These are phyloP conservation scores for Aotearoamyces nothofagi DNA, from an alignment of 2,329 filamentous ascomycete genomes.

Conservation along the genomic window DNA sequence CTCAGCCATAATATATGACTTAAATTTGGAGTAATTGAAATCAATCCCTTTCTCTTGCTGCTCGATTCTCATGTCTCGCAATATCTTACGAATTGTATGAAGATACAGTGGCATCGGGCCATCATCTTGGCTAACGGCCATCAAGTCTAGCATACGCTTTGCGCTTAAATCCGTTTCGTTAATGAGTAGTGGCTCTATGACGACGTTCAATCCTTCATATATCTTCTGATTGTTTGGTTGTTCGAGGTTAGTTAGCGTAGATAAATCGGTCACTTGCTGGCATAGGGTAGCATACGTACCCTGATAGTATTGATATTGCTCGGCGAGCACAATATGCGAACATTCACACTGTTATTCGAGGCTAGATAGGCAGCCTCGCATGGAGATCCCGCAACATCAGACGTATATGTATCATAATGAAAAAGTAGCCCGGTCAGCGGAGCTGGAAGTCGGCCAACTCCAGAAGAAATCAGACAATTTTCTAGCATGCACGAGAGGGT, in stretches of 20 bases:
- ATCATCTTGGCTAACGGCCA: constrained; percentile 29
- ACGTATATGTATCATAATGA: constrained; percentile 35
- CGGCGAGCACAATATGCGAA: constrained; percentile 34
- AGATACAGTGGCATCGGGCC: constrained; percentile 33
- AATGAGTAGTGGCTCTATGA: constrained; percentile 29
- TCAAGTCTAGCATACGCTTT: constrained; percentile 35
- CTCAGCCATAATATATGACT: constrained; percentile 14
- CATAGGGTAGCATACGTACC: constrained; percentile 7
- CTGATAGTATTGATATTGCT: constrained; percentile 28
- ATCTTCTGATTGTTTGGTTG: no score
- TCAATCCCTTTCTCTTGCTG: constrained; percentile 17
- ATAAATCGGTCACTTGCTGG: no score
- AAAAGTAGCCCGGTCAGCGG: constrained; percentile 39
- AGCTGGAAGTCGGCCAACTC: constrained; percentile 25
- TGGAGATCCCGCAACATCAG: constrained; percentile 14
- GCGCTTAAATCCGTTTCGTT: constrained; percentile 32
- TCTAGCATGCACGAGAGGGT: constrained; percentile 41
- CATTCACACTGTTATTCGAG: constrained; percentile 26
- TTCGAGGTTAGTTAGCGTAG: no score
- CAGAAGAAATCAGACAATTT: constrained; percentile 23
- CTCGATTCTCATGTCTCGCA: constrained; percentile 31
- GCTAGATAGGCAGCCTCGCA: constrained; percentile 42
- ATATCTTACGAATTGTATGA: constrained; percentile 28
- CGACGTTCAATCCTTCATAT: constrained; percentile 27
- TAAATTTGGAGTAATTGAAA: constrained; percentile 31